Evolutionary conservation across 805 yeast genomes (phyloP).

Genomic region (Wickerhamomyces canadensis): DNA sequence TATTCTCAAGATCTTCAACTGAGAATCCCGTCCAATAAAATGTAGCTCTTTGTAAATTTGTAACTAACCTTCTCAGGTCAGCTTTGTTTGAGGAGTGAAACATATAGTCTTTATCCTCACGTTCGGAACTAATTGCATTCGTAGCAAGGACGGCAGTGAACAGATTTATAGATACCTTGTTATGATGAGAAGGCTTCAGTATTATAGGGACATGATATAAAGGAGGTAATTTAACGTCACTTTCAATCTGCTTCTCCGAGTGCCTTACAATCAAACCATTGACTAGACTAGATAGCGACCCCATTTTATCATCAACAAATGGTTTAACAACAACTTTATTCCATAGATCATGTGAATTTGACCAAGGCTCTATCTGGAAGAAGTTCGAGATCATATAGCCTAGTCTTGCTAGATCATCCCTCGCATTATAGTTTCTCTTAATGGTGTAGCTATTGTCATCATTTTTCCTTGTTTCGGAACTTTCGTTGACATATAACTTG

Average conservation of each 20-base stretch:
- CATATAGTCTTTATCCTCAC: conserved; percentile 65
- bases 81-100: conserved; percentile 53
- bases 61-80: conserved; percentile 50
- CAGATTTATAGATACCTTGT: conserved; percentile 54
- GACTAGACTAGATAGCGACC: conserved; percentile 38
- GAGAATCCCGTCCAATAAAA: conserved; percentile 76
- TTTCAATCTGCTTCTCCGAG: conserved; percentile 44
- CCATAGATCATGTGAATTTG: conserved; percentile 44
- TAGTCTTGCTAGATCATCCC: conserved; percentile 46
- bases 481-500: conserved; percentile 38
- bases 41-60: conserved; percentile 60
- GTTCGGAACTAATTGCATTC: conserved; percentile 68
- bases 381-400: conserved; percentile 50
- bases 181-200: conserved; percentile 57
- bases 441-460: conserved; percentile 35
- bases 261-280: conserved; percentile 52
- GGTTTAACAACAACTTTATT: conserved; percentile 40
- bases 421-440: conserved; percentile 43
- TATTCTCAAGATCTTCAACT: conserved; percentile 47
- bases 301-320: conserved; percentile 33
- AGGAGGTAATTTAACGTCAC: conserved; percentile 52
- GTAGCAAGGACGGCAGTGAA: conserved; percentile 65
- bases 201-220: conserved; percentile 53
- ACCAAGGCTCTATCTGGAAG: conserved; percentile 56
- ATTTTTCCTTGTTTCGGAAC: conserved; percentile 2